Evolutionary conservation across 164 flowering plant species (phyloP), one percentile per base, ranked within the genome.

Genomic region (Akebia trifoliata): DNA sequence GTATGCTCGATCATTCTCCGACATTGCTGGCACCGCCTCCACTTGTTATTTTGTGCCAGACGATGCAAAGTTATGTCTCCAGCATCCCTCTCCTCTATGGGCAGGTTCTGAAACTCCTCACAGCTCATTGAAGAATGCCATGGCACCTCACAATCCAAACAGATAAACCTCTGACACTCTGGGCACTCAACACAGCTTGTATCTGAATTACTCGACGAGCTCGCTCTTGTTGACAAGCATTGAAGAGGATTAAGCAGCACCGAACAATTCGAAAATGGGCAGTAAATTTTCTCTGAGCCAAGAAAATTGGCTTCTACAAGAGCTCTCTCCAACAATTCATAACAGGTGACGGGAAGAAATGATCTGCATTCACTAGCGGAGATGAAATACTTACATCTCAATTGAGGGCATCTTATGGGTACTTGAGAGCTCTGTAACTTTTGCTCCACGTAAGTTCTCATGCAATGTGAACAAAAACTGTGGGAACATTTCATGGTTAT

Each of bases 11-110:
- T 78, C 91, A 86, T 84, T 64, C 81, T 73, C n/a, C 78, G 78
- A 72, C 97, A 90, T 58, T 82, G 91, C 57, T 75, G 87, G 72
- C 97, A 90, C 40, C 81, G 86, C 60, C 81, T 81, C 95, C 93
- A 84, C 60, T 76, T 72, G 22, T 81, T 77, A 63, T 76, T 81
- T 49, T 73, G 81, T 12, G 89, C 86, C 49, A 82, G 57, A 10
- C 69, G 81, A 72, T 79, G 84, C 68, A 83, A 62, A 51, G 87
- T 80, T 30, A 81, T 67, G 56, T 84, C 91, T 30, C 72, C 66
- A 20, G 76, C 79, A 71, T 80, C 92, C 62, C 95, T 81, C 69
- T 84, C 94, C 34, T 83, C 89, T 44, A 72, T 15, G 1, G 89
- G 88, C 26, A 85, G 76, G 60, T 68, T 74, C 59, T 84, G 97